These are phyloP conservation scores for Pseudozyma sp. DNA, from an alignment of 1,284 basidiomycete genomes.

Conservation along the genomic window DNA sequence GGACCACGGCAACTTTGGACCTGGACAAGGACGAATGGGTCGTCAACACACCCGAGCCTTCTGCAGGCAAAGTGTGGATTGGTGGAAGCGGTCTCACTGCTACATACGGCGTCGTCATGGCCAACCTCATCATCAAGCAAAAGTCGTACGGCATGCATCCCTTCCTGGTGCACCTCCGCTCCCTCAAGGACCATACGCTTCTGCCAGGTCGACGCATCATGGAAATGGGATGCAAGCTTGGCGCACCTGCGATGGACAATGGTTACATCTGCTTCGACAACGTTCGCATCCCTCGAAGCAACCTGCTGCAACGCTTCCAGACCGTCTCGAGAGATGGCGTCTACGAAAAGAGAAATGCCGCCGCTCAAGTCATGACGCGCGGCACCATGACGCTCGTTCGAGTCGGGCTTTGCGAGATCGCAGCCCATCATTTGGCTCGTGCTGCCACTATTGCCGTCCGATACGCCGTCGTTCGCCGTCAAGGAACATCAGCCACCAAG, in stretches of 20 bases:
- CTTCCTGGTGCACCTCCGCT: slow-evolving; percentile 57
- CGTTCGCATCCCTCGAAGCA: slow-evolving; percentile 49
- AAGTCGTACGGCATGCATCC: slow-evolving; percentile 60
- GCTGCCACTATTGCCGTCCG: slow-evolving; percentile 54
- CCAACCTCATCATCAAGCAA: slow-evolving; percentile 48
- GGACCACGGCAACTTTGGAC: slow-evolving; percentile 55
- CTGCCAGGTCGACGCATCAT: slow-evolving; percentile 48
- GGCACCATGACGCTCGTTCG: slow-evolving; percentile 60
- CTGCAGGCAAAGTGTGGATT: slow-evolving; percentile 58
- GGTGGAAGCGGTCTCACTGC: slow-evolving; percentile 56
- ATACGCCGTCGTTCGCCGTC: slow-evolving; percentile 52
- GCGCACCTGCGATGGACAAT: slow-evolving; percentile 59
- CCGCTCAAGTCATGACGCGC: slow-evolving; percentile 54
- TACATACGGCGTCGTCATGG: slow-evolving; percentile 58
- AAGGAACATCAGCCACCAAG: slow-evolving; percentile 46
- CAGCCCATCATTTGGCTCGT: slow-evolving; percentile 53
- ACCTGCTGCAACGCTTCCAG: slow-evolving; percentile 53
- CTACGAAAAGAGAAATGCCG: slow-evolving; percentile 49
- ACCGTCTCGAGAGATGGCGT: slow-evolving; percentile 45
- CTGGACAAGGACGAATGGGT: slow-evolving; percentile 43
- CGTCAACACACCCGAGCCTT: slow-evolving; percentile 51
- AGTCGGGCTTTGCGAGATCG: slow-evolving; percentile 57
- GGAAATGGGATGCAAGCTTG: slow-evolving; percentile 58
- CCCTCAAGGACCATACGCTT: slow-evolving; percentile 47
- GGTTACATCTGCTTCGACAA: slow-evolving; percentile 50